phyloP scores from a whole-genome alignment of 148 eudicot genomes.

The Nyssa sinensis region DNA sequence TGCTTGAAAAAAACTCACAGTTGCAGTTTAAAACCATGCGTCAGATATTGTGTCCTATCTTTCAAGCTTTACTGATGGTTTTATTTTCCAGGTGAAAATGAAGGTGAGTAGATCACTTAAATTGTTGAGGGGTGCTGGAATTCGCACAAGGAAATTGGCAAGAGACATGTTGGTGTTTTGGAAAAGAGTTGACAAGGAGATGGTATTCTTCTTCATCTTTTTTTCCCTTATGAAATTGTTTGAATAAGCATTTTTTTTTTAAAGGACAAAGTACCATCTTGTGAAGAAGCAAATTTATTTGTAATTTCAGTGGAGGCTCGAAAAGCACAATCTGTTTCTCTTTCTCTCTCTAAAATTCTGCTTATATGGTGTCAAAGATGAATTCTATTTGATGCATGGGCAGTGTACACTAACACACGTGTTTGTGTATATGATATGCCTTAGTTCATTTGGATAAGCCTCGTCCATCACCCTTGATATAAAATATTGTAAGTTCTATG shows the following conservation, averaged over 20 bases:
- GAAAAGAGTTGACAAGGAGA: conserved; percentile 96
- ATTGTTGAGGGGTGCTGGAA: conserved; percentile 76
- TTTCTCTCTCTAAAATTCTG: too few species aligned
- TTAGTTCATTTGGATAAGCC: background rate
- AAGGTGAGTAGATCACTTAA: conserved; percentile 85
- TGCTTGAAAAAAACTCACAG: too few species aligned
- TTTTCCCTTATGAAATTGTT: conserved; percentile 4
- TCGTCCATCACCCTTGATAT: too few species aligned
- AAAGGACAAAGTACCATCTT: background rate
- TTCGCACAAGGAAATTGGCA: conserved; percentile 85
- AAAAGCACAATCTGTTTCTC: too few species aligned
- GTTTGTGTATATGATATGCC: background rate
- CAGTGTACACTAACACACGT: background rate
- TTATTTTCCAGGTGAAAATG: conserved; percentile 70
- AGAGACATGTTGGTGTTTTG: conserved; percentile 94
- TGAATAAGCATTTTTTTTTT: background rate
- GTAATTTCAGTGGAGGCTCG: too few species aligned
- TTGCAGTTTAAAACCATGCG: too few species aligned
- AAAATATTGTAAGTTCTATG: background rate
- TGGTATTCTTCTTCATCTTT: conserved; percentile 58
- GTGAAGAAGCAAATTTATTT: background rate
- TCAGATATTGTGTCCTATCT: background rate
- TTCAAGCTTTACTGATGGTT: conserved; percentile 12
- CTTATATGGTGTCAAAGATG: background rate
- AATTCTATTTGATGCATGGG: background rate